Evolutionary conservation across 352 stramenopile genomes (phyloP), one percentile per base, ranked within the genome.

Genomic region (Pythium monospermum): DNA sequence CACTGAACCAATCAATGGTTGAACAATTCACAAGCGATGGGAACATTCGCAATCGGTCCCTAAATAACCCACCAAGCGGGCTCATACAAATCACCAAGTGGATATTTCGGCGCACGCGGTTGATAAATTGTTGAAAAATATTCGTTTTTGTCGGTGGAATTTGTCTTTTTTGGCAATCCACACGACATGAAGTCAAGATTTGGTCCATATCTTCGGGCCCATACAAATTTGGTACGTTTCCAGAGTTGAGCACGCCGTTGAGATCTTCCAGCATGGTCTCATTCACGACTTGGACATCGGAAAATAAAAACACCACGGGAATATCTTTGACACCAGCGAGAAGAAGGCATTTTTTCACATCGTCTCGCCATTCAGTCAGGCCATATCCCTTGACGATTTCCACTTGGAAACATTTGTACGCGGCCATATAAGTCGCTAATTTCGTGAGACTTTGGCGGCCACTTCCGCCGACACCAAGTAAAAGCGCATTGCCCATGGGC

Each of bases 231-330:
- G 93, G 93, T 5, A 98, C 85, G 45, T 97, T 93, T 16, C 92
- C 92, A n/a, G 86, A 85, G 62, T 98, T 98, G n/a, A 98, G 68
- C 18, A 98, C 77, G 22, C 87, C 87, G 53, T 98, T 98, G 27
- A 98, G 73, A 63, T 98, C 93, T 70, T 98, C 93, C 1, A 98
- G 71, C 89, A 98, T 98, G 1, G 86, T 93, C 59, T 98, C 93
- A 40, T 97, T 91, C 10, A 97, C 87, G 22, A 98, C 94, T 64
- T 98, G 91, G 1, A 96, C 90, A 46, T 98, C 93, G 0, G 85
- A 96, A 53, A 98, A 98, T 6, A 98, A 69, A 45, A 98, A 98
- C 1, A 97, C 85, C 15, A 97, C 81, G 0, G 75, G 85, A 11
- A 80, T 94, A 45, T 98, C 83, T 25, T 98, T 90, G 0, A 97